Conservation (phyloP, 768 basidiomycete species). For the Hygrophorus russula region DNA sequence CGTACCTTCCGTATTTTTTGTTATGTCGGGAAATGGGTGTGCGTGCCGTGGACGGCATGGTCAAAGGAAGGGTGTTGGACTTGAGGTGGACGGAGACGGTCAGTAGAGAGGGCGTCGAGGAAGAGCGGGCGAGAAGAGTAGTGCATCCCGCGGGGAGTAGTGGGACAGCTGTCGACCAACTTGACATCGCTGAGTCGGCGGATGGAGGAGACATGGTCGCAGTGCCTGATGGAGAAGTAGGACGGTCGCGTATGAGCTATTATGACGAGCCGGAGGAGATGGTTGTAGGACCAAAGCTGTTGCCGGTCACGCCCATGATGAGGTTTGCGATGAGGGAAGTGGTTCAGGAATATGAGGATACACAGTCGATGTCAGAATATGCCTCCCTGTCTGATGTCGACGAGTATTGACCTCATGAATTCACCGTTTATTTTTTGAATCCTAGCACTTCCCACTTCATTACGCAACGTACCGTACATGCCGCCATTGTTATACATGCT, state of each 20-base stretch:
- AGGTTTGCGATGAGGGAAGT: constrained; percentile 77
- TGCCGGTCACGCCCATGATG: constrained; percentile 75
- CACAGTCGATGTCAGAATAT: constrained; percentile 65
- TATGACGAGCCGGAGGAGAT: constrained; percentile 39
- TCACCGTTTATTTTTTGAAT: too few species aligned
- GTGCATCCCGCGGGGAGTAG: constrained; percentile 9
- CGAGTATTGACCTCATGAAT: constrained; percentile 41
- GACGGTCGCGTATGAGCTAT: constrained; percentile 9
- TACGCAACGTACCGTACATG: too few species aligned
- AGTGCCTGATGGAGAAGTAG: constrained; percentile 28
- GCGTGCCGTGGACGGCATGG: constrained; percentile 76
- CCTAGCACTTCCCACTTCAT: too few species aligned
- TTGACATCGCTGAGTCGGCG: background rate
- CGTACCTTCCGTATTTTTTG: constrained; percentile 67
- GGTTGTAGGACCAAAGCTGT: constrained; percentile 63
- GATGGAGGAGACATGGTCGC: constrained; percentile 12
- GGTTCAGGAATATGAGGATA: constrained; percentile 72
- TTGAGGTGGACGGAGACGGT: constrained; percentile 68
- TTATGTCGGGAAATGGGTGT: constrained; percentile 80
- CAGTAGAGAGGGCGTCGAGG: constrained; percentile 35
- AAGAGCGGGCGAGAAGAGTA: constrained; percentile 8
- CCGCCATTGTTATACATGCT: too few species aligned
- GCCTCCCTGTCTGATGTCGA: constrained; percentile 72
- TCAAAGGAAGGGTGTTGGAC: constrained; percentile 65
- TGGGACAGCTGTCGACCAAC: constrained; percentile 8